Base-by-base conservation (phyloP, 768 basidiomycete species). In the Gloeopeniophorella convolvens region DNA sequence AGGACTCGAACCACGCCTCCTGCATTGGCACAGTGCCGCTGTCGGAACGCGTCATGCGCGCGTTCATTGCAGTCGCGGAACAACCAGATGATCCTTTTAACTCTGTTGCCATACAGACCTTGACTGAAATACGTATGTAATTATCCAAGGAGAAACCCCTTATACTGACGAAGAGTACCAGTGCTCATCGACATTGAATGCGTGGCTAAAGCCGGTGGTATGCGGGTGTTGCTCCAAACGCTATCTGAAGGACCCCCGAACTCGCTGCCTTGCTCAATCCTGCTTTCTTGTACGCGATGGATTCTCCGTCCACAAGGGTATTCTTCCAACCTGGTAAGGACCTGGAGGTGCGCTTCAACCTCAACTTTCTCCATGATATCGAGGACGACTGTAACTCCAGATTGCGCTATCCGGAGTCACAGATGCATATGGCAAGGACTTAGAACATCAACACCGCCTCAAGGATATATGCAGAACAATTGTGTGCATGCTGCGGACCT, bases 31-130 rank as follows among this genome's bases (percentile, higher is more conserved):
- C 64, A 2, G 75, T 85, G 4, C 82, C 82, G 11, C 64, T 92
- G 42, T 83, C 86, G 6, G 82, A 88, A 59, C 71, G 82, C 24
- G 77, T 92, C 43, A 79, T 97, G 70, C 80, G 96, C 27, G 88
- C 90, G 10, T 69, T 98, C n/a, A 80, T 97, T 33, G 89, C 94
- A 8, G 80, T 96, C 11, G 92, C 94, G 0, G 96, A 99, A 64
- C 87, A 91, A 50, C 74, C 79, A 9, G 96, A 98, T 57, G 96
- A 98, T 60, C 83, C 87, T 1, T 88, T 98, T 61, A 75, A 86
- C 50, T 72, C 77, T 1, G 79, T 91, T 42, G 89, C 84, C 39
- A 74, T 97, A 27, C 83, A 93, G 65, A 96, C 90, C 0, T 67
- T 99, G 46, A 77, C 88, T 0, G 96, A 98, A 71, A 88, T 98